These are phyloP conservation scores for Alternaria sp. DNA, from an alignment of 2,329 filamentous ascomycete genomes.

Conservation along the genomic window DNA sequence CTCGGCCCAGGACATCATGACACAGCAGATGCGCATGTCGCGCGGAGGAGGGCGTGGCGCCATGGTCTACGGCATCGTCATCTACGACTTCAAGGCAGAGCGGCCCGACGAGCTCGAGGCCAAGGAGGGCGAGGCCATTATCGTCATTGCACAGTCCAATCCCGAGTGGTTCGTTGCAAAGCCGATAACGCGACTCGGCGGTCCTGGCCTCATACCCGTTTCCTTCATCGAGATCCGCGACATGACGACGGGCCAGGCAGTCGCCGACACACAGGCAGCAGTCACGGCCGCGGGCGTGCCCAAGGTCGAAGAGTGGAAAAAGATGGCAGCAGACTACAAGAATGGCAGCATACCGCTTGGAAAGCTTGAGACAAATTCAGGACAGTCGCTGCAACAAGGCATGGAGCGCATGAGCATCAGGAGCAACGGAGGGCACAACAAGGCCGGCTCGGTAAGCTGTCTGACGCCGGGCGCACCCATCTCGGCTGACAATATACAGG, in stretches of 20 bases:
- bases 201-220: slow-evolving; percentile 92
- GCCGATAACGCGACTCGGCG: slow-evolving; percentile 95
- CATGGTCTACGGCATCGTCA: slow-evolving; percentile 96
- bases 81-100: slow-evolving; percentile 96
- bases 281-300: slow-evolving; percentile 90
- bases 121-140: slow-evolving; percentile 94
- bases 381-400: slow-evolving; percentile 62
- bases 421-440: slow-evolving; percentile 42
- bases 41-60: slow-evolving; percentile 69
- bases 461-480: slow-evolving; percentile 4
- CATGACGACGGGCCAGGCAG: slow-evolving; percentile 85
- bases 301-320: slow-evolving; percentile 98
- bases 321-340: slow-evolving; percentile 99
- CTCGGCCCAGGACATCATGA: slow-evolving; percentile 40
- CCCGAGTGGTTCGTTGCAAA: slow-evolving; percentile 99
- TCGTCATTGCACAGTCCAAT: slow-evolving; percentile 97
- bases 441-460: slow-evolving; percentile 43
- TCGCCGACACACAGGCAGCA: slow-evolving; percentile 82
- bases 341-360: slow-evolving; percentile 97
- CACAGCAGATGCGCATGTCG: slow-evolving; percentile 46
- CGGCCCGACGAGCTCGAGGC: slow-evolving; percentile 95
- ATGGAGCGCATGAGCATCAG: slow-evolving; percentile 79
- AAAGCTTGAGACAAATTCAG: slow-evolving; percentile 72
- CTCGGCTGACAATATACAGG: slow-evolving; percentile 23
- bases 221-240: slow-evolving; percentile 97